Conservation (phyloP, 805 yeast genomes). For the Lachancea meyersii region DNA sequence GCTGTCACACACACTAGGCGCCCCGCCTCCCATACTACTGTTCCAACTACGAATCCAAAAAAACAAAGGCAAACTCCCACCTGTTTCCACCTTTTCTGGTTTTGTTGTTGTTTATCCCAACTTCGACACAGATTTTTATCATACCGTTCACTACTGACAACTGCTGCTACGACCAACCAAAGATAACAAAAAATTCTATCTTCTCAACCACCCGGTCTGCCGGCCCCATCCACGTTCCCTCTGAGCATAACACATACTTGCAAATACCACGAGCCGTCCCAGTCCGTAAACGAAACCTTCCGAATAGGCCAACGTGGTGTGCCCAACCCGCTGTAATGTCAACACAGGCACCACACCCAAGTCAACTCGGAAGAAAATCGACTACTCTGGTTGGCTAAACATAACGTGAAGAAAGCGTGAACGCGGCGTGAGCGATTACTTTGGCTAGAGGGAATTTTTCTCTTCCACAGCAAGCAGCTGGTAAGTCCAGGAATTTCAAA, state of each 20-base stretch:
- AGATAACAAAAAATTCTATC: background rate
- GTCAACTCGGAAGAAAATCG: background rate
- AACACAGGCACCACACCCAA: background rate
- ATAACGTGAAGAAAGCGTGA: background rate
- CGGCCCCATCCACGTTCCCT: background rate
- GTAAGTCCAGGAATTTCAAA: too few relatives aligned
- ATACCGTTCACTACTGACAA: background rate
- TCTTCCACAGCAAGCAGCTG: background rate
- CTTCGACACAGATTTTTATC: background rate
- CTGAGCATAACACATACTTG: too few relatives aligned
- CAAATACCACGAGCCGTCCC: too few relatives aligned
- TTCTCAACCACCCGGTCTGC: background rate
- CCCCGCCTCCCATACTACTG: too few relatives aligned
- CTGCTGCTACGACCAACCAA: background rate
- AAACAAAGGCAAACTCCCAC: background rate
- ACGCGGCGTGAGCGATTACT: conserved; percentile 5
- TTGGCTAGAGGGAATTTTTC: conserved; percentile 2
- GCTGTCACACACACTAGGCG: too few relatives aligned
- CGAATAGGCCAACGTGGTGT: too few relatives aligned
- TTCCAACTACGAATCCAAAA: too few relatives aligned
- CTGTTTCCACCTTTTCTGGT: background rate
- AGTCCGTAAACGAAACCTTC: too few relatives aligned
- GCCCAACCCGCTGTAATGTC: too few relatives aligned
- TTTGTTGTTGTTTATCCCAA: background rate
- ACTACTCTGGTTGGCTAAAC: conserved; percentile 1